Conservation (phyloP, 164 flowering plant genomes). For the Euptelea pleiosperma region DNA sequence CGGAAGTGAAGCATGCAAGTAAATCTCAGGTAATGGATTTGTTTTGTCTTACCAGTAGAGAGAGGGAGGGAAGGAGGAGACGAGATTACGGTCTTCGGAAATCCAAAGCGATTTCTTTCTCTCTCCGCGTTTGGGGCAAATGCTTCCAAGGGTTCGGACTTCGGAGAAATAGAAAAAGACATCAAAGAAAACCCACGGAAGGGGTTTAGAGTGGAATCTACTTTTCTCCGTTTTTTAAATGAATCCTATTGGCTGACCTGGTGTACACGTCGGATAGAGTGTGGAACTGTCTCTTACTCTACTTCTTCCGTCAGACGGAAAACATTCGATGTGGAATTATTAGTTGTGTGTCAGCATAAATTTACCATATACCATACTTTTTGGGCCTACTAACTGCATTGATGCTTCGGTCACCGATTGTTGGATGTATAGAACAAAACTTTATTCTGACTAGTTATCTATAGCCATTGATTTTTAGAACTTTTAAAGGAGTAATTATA, state of each 20-base stretch:
- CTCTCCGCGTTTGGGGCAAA: conserved; percentile 10
- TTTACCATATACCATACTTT: too few relatives aligned
- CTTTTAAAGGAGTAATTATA: too few relatives aligned
- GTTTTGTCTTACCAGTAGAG: not conserved
- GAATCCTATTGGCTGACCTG: not conserved
- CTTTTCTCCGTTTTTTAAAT: not conserved
- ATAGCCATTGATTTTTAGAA: too few relatives aligned
- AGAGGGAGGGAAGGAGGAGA: not conserved
- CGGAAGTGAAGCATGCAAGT: not conserved
- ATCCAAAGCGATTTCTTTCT: too few relatives aligned
- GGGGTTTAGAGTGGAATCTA: conserved; percentile 7
- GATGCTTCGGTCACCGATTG: too few relatives aligned
- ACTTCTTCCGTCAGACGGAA: not conserved
- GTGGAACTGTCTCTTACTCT: conserved; percentile 10
- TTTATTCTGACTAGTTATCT: too few relatives aligned
- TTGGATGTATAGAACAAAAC: too few relatives aligned
- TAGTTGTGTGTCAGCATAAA: too few relatives aligned
- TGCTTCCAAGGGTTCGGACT: too few relatives aligned
- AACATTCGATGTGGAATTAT: too few relatives aligned
- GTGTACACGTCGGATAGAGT: conserved; percentile 1
- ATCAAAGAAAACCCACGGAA: not conserved
- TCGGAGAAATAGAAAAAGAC: not conserved
- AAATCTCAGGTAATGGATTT: not conserved
- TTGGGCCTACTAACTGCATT: too few relatives aligned
- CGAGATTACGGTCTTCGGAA: not conserved